Conservation (phyloP, 2,329 filamentous ascomycete genomes). For the Botrytis fragariae region DNA sequence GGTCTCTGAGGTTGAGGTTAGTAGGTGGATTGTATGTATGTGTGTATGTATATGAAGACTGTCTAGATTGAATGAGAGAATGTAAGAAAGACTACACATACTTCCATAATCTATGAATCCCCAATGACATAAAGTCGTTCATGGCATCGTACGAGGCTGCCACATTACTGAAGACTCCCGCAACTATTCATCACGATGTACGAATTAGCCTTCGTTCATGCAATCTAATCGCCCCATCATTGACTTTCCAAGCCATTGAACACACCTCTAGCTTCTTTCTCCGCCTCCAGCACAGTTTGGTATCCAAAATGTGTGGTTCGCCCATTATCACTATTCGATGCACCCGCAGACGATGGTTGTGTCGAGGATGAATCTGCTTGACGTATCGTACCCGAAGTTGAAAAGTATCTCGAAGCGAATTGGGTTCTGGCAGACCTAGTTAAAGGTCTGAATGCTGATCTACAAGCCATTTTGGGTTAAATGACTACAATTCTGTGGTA, state of each 20-base stretch:
- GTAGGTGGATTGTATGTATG: background rate
- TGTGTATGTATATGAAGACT: background rate
- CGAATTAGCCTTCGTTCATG: slow-evolving; percentile 7
- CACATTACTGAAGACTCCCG: slow-evolving; percentile 90
- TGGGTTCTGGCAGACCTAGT: slow-evolving; percentile 25
- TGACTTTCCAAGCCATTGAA: background rate
- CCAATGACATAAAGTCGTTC: slow-evolving; percentile 99
- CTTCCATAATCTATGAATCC: slow-evolving; percentile 94
- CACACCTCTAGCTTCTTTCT: slow-evolving; percentile 40
- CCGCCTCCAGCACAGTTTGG: slow-evolving; percentile 38
- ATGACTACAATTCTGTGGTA: background rate
- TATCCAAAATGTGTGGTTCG: slow-evolving; percentile 40
- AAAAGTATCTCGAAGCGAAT: slow-evolving; percentile 22
- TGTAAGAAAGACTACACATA: slow-evolving; percentile 41
- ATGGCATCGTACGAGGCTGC: slow-evolving; percentile 88
- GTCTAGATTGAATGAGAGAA: background rate
- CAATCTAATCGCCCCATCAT: background rate
- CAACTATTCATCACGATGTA: slow-evolving; percentile 35
- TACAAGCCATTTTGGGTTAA: slow-evolving; percentile 28
- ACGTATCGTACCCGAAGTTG: slow-evolving; percentile 25
- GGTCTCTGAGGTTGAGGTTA: slow-evolving; percentile 54
- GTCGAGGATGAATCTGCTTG: slow-evolving; percentile 22
- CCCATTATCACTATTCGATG: slow-evolving; percentile 30
- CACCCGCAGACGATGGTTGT: slow-evolving; percentile 20
- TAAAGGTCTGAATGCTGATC: slow-evolving; percentile 30